These are phyloP conservation scores for Macrocybe gigantea DNA, from an alignment of 768 basidiomycete species.

Conservation along the genomic window DNA sequence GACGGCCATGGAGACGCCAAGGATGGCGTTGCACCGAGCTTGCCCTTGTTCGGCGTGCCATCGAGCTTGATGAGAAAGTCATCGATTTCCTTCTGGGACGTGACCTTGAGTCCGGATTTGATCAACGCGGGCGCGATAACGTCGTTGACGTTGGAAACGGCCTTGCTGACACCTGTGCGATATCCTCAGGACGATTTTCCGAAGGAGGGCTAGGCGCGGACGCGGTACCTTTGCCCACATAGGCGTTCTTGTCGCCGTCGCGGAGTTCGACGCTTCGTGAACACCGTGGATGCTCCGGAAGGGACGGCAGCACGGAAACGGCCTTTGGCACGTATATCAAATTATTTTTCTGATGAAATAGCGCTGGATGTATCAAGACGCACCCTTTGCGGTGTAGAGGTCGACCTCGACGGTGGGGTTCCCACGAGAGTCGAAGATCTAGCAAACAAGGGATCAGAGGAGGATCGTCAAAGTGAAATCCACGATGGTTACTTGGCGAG, in stretches of 20 bases:
- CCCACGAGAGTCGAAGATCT: constrained; percentile 99
- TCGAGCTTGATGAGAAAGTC: constrained; percentile 98
- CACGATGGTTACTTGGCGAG: constrained; percentile 67
- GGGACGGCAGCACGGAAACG: constrained; percentile 93
- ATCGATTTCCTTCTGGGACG: constrained; percentile 92
- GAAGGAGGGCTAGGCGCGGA: constrained; percentile 15
- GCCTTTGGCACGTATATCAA: constrained; percentile 40
- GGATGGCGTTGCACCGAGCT: constrained; percentile 98
- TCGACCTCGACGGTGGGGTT: constrained; percentile 97
- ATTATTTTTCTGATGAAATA: constrained; percentile 1
- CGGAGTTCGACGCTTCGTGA: constrained; percentile 98
- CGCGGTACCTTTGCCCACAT: constrained; percentile 85
- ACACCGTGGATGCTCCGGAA: constrained; percentile 96
- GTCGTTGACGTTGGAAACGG: constrained; percentile 91
- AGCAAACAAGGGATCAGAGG: constrained; percentile 2
- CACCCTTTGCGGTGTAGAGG: constrained; percentile 83
- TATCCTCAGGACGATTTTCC: constrained; percentile 2
- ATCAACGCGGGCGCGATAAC: constrained; percentile 86
- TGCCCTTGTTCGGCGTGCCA: constrained; percentile 97
- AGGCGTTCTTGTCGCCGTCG: constrained; percentile 88
- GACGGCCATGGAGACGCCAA: constrained; percentile 96
- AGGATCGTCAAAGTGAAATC: no score
- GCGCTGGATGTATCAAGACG: constrained; percentile 1
- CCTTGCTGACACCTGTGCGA: constrained; percentile 81
- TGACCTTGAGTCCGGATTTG: constrained; percentile 77